Percentiles rank a stretch among this genome's conserved stretches.
phyloP scores from a whole-genome alignment of 2,329 filamentous ascomycete species.

The Aspergillus nomiae region DNA sequence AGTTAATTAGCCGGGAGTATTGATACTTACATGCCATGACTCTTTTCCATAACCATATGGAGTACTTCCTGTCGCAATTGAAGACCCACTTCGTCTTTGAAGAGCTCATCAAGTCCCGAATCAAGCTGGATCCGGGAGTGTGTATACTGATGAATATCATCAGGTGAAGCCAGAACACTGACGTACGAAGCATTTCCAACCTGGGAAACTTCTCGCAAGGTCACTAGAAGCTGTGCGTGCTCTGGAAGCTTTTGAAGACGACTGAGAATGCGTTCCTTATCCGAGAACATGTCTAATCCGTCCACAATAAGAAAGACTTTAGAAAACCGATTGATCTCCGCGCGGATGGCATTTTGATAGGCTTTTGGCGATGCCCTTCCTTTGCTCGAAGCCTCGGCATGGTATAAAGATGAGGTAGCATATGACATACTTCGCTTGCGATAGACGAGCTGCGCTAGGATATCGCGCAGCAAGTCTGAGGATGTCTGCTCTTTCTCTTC shows the following conservation, averaged over 20 bases:
- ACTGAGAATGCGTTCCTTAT: slow-evolving; percentile 31
- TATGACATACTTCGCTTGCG: slow-evolving; percentile 28
- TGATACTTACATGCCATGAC: slow-evolving; percentile 29
- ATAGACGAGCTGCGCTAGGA: slow-evolving; percentile 35
- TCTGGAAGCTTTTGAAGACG: slow-evolving; percentile 36
- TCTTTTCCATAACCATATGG: slow-evolving; percentile 25
- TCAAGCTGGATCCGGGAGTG: neutral
- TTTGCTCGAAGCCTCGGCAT: slow-evolving; percentile 22
- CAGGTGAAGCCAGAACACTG: no score
- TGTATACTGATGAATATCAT: slow-evolving; percentile 13
- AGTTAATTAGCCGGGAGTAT: no score
- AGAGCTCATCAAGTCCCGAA: no score
- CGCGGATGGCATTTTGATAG: slow-evolving; percentile 35
- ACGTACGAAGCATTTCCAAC: slow-evolving; percentile 11
- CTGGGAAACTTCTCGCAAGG: slow-evolving; percentile 24
- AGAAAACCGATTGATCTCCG: slow-evolving; percentile 33
- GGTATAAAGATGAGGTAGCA: slow-evolving; percentile 26
- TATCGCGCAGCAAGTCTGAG: slow-evolving; percentile 26
- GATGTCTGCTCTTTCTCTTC: slow-evolving; percentile 25
- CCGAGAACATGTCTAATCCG: slow-evolving; percentile 30
- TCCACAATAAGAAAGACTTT: slow-evolving; percentile 34
- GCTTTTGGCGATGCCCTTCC: slow-evolving; percentile 30
- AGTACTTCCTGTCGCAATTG: slow-evolving; percentile 11
- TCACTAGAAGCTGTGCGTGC: slow-evolving; percentile 34
- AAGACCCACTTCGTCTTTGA: no score